Evolutionary conservation across 2,329 filamentous ascomycete species (phyloP), one percentile per base, ranked within the genome.

Genomic region (Biscogniauxia sp.): DNA sequence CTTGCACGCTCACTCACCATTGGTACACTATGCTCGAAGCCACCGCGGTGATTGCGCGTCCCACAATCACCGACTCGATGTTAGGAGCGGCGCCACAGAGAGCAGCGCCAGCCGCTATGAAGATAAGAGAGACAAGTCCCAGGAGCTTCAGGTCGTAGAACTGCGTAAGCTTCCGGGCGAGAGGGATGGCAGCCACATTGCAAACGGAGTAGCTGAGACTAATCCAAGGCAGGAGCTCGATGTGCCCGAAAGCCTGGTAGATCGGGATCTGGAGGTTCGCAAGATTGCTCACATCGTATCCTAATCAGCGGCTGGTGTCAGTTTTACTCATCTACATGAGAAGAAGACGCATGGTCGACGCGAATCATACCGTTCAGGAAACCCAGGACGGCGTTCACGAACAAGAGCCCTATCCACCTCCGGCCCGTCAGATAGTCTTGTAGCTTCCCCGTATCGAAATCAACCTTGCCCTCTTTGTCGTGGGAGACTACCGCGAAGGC

Each of bases 191-290:
- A 9, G 70, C 71, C 19, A 73, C 70, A 61, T 70, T 70, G 55
- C 67, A 68, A 11, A 73, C 64, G 1, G 70, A 71, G 60, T 74
- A 77, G 2, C 68, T 70, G 17, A 76, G 65, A 19, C 67, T 69
- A 11, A 78, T 68, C 76, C 75, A 77, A 3, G 73, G 70, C 3
- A 78, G 65, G 1, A 76, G 66, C 32, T 76, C 70, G 52, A 77
- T 73, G 17, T 71, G 66, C 5, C 74, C 74, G 54, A 77, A 75
- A 20, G 80, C 82, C 57, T 81, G 75, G 70, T 87, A 87, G 56
- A 87, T 81, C 3, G 82, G 83, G 15, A 75, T 74, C 68, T 85
- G 86, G 58, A 83, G 80, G 65, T 85, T 81, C 6, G 83, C 79
- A n/a, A 80, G 78, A 57, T 80, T 77, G 60, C 74, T 75, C 13